Base-by-base conservation (phyloP, 2,329 filamentous ascomycete species). In the Colletotrichum orbiculare region DNA sequence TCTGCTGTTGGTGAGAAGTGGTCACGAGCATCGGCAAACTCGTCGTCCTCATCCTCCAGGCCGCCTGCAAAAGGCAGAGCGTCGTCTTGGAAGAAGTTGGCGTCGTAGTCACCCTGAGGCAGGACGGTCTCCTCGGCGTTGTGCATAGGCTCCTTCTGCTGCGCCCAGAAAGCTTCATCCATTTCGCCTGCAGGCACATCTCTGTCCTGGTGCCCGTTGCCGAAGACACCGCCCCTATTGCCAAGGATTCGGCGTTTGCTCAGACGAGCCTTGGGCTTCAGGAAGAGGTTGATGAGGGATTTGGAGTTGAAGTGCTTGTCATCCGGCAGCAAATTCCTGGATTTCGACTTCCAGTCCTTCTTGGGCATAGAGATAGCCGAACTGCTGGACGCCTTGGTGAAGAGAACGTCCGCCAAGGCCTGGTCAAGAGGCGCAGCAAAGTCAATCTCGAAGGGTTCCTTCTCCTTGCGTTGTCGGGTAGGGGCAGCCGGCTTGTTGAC, bases 271-370 rank as follows among this genome's bases (percentile, higher is more conserved):
- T 94, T 97, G 35, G 96, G 96, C 77, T 99, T 99, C 35, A 98
- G 84, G 84, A 98, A 99, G 1, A 99, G 85, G 54, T 89, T 91
- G 7, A 98, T 83, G 0, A 99, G 83, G 69, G 97, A 93, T 74
- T 91, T 92, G 8, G 95, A 98, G 80, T 94, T 97, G 82, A 99
- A 98, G 76, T 98, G 94, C 78, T 97, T 97, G 79, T 99, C 96
- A 73, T 99, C 96, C 2, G 96, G 95, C 5, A 99, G 87, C 3
- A 99, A 85, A 74, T 99, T 97, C 53, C 93, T 88, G 2, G 91
- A 94, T 78, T 97, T 97, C 43, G 93, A 96, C 76, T 93, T 96
- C 93, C 95, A 96, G 77, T 98, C 94, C 70, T 94, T 93, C 81
- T 97, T 97, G 15, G 95, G 91, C 70, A 99, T 77, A 50, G 89